Base-by-base conservation (phyloP, 2,329 filamentous ascomycete species). In the Colletotrichum abscissum region DNA sequence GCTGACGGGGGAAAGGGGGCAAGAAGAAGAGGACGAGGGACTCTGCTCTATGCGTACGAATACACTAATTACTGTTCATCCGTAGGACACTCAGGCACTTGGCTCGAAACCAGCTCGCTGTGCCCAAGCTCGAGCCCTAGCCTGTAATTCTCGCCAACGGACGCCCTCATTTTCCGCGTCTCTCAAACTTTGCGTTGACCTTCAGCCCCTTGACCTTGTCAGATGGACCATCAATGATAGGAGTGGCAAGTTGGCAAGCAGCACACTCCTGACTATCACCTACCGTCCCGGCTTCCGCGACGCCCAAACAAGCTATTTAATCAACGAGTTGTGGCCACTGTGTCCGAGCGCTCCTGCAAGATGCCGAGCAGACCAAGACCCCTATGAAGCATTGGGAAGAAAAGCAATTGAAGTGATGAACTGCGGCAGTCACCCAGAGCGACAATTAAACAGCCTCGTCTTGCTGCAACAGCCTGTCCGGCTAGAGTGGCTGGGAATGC, bases 151-250 rank as follows among this genome's bases (percentile, higher is more conserved):
- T 70, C 66, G 55, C 55, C 66, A 55, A 58, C 54, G 24, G 68
- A 69, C 66, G 28, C 28, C 33, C 33, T 64, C 59, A 58, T 46
- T 55, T 70, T 58, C 42, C 22, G 30, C 70, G 38, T 22, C 63
- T 24, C 46, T 70, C 67, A 69, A 73, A 60, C 49, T 65, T 56
- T 65, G 59, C 60, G 42, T 33, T 65, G 66, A 55, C 55, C n/a
- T 70, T 70, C 26, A 56, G 56, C 59, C 66, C 69, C 70, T 70
- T 64, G 66, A 73, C 70, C 70, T 60, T 73, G 70, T 73, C 59
- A 24, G 55, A 73, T 70, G 70, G 70, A 58, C 55, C 55, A 9
- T 65, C 70, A 73, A 72, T 69, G 65, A 64, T 42, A 59, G 59
- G 59, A 73, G 70, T 73, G 66, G 70, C 66, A 56, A 65, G 59